phyloP scores from a whole-genome alignment of 306 rosid species.

The Quercus suber region DNA sequence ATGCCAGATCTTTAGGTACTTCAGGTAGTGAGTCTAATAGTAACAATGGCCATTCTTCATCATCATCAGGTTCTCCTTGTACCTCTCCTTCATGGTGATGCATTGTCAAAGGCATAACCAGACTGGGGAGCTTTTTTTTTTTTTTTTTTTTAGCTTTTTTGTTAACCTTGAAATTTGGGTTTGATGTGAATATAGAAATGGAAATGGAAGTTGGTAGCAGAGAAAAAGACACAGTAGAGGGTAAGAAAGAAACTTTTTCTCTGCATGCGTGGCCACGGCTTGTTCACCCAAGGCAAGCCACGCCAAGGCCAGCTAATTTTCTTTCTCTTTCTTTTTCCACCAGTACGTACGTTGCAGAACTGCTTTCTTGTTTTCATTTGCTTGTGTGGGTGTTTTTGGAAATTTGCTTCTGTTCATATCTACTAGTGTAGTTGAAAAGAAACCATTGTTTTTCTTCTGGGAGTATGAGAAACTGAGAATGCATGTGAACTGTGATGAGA shows the following conservation, averaged over 20 bases:
- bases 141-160: background rate
- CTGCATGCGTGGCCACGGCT: conserved; percentile 50
- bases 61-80: conserved; percentile 72
- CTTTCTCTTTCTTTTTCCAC: conserved; percentile 1
- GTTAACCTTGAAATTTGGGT: conserved; percentile 2
- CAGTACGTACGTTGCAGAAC: conserved; percentile 17
- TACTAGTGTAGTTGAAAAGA: conserved; percentile 13
- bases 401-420: conserved; percentile 12
- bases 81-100: conserved; percentile 93
- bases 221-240: conserved; percentile 5
- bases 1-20: conserved; percentile 56
- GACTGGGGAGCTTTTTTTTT: background rate
- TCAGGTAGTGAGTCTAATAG: conserved; percentile 72
- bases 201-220: conserved; percentile 10
- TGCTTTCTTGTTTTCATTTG: conserved; percentile 24
- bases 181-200: conserved; percentile 27
- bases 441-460: conserved; percentile 24
- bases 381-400: conserved; percentile 24
- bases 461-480: conserved; percentile 23
- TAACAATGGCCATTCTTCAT: conserved; percentile 52
- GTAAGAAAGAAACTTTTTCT: conserved; percentile 20
- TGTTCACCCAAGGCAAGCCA: conserved; percentile 51
- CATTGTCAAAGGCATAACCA: conserved; percentile 13
- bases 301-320: conserved; percentile 23
- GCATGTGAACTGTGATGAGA: conserved; percentile 44